Conservation (phyloP, 306 rosid genomes). For the Vachellia collinsii region DNA sequence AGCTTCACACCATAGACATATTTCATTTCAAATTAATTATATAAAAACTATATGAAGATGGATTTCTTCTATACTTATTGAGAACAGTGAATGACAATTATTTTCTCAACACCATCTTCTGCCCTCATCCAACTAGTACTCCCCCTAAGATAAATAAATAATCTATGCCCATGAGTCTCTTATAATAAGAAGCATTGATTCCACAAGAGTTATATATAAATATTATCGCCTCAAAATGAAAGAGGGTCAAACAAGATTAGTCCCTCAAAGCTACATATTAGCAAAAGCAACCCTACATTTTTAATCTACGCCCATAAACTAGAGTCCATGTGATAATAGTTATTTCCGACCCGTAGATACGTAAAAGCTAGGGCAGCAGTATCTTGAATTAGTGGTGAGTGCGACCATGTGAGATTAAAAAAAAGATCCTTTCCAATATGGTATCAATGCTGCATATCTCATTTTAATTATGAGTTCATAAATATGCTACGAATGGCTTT, state of each 20-base stretch:
- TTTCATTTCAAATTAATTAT: slow-evolving; percentile 17
- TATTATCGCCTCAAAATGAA: not conserved
- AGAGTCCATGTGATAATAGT: not conserved
- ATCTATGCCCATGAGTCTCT: not conserved
- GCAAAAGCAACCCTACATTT: not conserved
- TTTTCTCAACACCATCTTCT: not conserved
- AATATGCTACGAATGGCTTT: slow-evolving; percentile 13
- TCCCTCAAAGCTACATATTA: not conserved
- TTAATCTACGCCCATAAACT: not conserved
- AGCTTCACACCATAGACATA: not conserved
- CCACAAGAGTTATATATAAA: not conserved
- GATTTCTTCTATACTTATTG: not conserved
- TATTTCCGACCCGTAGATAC: not conserved
- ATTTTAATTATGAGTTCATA: slow-evolving; percentile 1
- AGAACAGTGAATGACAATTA: not conserved
- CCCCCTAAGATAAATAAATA: not conserved
- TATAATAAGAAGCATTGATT: not conserved
- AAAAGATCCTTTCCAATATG: slow-evolving; percentile 6
- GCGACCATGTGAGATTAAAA: not conserved
- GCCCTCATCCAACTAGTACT: not conserved
- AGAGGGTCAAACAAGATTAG: not conserved
- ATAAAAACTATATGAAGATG: not conserved
- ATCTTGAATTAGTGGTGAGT: not conserved
- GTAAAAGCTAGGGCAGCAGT: not conserved
- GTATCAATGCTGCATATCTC: not conserved